Conservation (phyloP, 2,329 filamentous ascomycete genomes). For the Fusarium sp. region DNA sequence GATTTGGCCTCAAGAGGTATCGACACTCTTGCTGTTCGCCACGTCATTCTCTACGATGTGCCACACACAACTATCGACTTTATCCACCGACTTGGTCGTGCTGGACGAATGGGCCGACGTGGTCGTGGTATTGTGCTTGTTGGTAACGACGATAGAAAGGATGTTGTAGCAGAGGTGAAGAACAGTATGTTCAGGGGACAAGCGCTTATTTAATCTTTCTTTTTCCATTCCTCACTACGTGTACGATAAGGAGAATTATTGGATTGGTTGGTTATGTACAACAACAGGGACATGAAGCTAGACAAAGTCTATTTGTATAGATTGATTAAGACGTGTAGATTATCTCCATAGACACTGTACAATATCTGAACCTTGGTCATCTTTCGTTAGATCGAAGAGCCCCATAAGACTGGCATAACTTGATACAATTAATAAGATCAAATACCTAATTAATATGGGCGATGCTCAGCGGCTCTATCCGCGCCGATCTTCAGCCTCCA, state of each 20-base stretch:
- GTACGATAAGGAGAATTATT: constrained; percentile 44
- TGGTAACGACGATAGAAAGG: constrained; percentile 88
- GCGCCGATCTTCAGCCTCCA: constrained; percentile 5
- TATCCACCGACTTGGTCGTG: constrained; percentile 93
- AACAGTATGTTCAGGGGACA: constrained; percentile 89
- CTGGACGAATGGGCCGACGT: constrained; percentile 91
- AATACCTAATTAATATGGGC: background rate
- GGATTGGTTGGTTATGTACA: constrained; percentile 35
- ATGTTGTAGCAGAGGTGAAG: constrained; percentile 92
- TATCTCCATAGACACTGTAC: constrained; percentile 29
- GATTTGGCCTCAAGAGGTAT: constrained; percentile 94
- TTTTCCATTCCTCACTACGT: constrained; percentile 20
- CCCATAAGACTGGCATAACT: background rate
- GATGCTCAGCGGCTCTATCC: constrained; percentile 1
- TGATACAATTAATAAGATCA: background rate
- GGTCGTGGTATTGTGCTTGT: constrained; percentile 92
- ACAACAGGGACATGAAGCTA: constrained; percentile 21
- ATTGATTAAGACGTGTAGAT: constrained; percentile 20
- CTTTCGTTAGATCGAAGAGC: background rate
- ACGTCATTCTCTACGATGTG: constrained; percentile 97
- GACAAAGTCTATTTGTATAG: constrained; percentile 18
- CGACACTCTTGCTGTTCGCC: constrained; percentile 90
- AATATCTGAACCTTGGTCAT: background rate
- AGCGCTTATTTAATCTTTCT: constrained; percentile 73
- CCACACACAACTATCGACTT: constrained; percentile 98